Conservation (phyloP, 768 basidiomycete species). For the Polyporus arcularius region DNA sequence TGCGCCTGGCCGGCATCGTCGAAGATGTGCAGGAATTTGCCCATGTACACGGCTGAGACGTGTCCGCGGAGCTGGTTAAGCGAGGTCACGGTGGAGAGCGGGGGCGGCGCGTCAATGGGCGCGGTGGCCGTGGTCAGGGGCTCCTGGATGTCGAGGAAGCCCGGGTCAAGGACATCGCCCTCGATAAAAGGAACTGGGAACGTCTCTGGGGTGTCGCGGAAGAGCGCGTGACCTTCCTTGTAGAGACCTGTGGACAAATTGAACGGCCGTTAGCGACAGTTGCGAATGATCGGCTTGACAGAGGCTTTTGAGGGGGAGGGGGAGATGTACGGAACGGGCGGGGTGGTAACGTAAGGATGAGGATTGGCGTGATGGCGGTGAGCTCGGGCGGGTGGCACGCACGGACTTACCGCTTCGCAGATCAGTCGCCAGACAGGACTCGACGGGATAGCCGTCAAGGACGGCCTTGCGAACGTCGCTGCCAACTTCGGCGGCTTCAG, state of each 20-base stretch:
- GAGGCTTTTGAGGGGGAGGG: background rate
- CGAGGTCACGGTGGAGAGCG: conserved; percentile 36
- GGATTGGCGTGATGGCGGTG: background rate
- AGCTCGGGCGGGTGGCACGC: too few species aligned
- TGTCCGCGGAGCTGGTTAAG: conserved; percentile 47
- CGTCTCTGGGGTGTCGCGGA: conserved; percentile 47
- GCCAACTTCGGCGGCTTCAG: conserved; percentile 31
- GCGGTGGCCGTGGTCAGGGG: conserved; percentile 16
- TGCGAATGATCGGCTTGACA: background rate
- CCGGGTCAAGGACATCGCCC: conserved; percentile 53
- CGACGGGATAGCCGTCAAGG: conserved; percentile 42
- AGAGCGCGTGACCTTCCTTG: conserved; percentile 60
- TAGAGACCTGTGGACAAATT: conserved; percentile 48
- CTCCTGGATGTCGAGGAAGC: conserved; percentile 36
- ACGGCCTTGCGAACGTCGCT: conserved; percentile 41
- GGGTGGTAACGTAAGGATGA: background rate
- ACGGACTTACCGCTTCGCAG: conserved; percentile 30
- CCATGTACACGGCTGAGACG: conserved; percentile 48
- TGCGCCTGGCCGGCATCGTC: conserved; percentile 35
- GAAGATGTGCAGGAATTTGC: conserved; percentile 51
- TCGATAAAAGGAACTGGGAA: conserved; percentile 55
- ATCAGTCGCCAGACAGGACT: conserved; percentile 39
- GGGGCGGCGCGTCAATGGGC: conserved; percentile 18
- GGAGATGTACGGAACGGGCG: background rate
- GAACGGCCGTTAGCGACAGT: background rate